Base-by-base conservation (phyloP, 2,329 filamentous ascomycete genomes). In the Stagonosporopsis tanaceti region DNA sequence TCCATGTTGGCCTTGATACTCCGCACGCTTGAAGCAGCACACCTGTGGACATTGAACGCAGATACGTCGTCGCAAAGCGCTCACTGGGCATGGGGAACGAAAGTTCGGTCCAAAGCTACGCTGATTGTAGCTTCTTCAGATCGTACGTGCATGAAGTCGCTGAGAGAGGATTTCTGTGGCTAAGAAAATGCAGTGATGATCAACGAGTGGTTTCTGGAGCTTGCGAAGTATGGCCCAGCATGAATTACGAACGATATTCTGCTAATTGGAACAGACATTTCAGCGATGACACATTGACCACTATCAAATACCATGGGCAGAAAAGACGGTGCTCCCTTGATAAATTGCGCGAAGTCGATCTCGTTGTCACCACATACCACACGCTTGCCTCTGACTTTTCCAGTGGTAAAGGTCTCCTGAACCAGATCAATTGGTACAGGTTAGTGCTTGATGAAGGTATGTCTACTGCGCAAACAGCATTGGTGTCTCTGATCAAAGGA, bases 1-100 rank as follows among this genome's bases (percentile, higher is more conserved):
- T 82, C 82, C 2, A 79, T 83, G 0, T 76, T 87, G 9, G 80
- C 82, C 0, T 67, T 85, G 0, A 77, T 85, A 20, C 66, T 80
- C 3, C 74, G 75, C 15, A 82, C 80, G 0, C 62, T 80, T 0
- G 68, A 75, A 0, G 47, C 68, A 2, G 80, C 77, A 1, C 66
- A 64, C 11, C 22, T 64, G 8, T 83, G 78, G 78, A 74, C 73
- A 11, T 30, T 24, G 30, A 6, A 50, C 30, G 17, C 22, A 22
- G 40, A 48, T 6, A 14, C 12, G 7, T n/a, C 8, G 14, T 25
- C 12, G 14, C 22, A 42, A 28, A n/a, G 20, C 28, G 28, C 8
- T 28, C 40, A 44, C 15, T 1, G 4, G 41, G 6, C 15, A 4
- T 22, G 9, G n/a, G 3, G 47, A 12, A 32, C 24, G 3, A 60